Conservation (phyloP, 768 basidiomycete species). For the Rhodotorula paludigena region DNA sequence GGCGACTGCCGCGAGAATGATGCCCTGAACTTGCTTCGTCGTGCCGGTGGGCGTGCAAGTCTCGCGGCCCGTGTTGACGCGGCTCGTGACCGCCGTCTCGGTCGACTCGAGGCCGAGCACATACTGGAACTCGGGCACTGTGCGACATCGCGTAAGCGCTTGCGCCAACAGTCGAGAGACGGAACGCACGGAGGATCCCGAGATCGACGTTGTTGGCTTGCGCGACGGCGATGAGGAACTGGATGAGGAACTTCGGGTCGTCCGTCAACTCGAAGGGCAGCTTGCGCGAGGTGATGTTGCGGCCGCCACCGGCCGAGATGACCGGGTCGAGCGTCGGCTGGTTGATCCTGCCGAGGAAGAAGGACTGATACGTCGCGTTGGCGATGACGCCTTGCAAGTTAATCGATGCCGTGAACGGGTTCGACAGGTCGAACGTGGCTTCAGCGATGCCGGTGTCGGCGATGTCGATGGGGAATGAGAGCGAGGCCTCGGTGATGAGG, state of each 20-base stretch:
- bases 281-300: constrained; percentile 56
- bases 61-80: constrained; percentile 52
- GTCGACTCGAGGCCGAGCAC: constrained; percentile 11
- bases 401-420: constrained; percentile 72
- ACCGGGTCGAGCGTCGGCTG: constrained; percentile 48
- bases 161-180: constrained; percentile 6
- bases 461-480: constrained; percentile 62
- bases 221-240: constrained; percentile 55
- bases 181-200: constrained; percentile 46
- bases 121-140: constrained; percentile 43
- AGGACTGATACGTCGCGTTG: constrained; percentile 56
- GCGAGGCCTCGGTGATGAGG: constrained; percentile 55
- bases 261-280: constrained; percentile 58
- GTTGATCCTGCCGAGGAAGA: constrained; percentile 54
- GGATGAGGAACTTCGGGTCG: constrained; percentile 59
- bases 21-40: constrained; percentile 58
- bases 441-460: constrained; percentile 59
- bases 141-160: constrained; percentile 12
- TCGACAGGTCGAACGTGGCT: constrained; percentile 57
- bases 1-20: constrained; percentile 60
- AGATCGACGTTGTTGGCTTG: constrained; percentile 58
- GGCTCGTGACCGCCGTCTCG: constrained; percentile 52
- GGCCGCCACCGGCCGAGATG: constrained; percentile 60
- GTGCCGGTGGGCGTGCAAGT: constrained; percentile 58
- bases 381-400: constrained; percentile 59